Base-by-base conservation (phyloP, 1,139 yeast species). In the Lodderomyces margitis region DNA sequence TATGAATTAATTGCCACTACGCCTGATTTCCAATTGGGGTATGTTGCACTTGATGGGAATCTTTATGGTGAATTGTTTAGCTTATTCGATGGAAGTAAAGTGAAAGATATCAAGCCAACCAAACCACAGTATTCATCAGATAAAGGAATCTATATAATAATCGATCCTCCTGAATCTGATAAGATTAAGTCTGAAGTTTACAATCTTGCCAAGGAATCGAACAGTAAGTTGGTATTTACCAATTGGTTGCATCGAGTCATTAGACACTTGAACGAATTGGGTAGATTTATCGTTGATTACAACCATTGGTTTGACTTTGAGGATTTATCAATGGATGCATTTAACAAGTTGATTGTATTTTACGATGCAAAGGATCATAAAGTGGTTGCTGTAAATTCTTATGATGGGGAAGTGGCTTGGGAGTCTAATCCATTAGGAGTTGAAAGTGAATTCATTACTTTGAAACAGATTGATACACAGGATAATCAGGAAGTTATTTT, bases 181-280 rank as follows among this genome's bases (percentile, higher is more conserved):
- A 52, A 45, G 15, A 50, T 62, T 0, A 52, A 62, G 25, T 62
- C 59, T 38, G 61, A 61, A 37, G 64, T 58, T 9, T 63, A 64
- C 38, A 63, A 62, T 40, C 50, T 68, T 31, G 57, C 66, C 28
- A 65, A 66, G 28, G 68, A 66, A 33, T 50, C 58, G 7, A 53
- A 55, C 9, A 49, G 58, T 27, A 51, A 56, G 16, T 56, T 59
- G 21, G 47, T 64, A 7, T 36, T 66, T 9, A 35, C 51, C 4
- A 57, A 66, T 24, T 66, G 70, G 68, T 21, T 63, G 7, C 54
- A 52, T 32, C 56, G 75, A 51, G 47, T 57, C 17, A 49, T 51
- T 35, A 59, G 72, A 43, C 77, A 71, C 44, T 58, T 68, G 49
- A 44, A 54, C 10, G 71, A 66, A 38, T 51, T 71, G 19, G 74